Base-by-base conservation (phyloP, 2,329 filamentous ascomycete genomes). In the Aspergillus ochraceus region DNA sequence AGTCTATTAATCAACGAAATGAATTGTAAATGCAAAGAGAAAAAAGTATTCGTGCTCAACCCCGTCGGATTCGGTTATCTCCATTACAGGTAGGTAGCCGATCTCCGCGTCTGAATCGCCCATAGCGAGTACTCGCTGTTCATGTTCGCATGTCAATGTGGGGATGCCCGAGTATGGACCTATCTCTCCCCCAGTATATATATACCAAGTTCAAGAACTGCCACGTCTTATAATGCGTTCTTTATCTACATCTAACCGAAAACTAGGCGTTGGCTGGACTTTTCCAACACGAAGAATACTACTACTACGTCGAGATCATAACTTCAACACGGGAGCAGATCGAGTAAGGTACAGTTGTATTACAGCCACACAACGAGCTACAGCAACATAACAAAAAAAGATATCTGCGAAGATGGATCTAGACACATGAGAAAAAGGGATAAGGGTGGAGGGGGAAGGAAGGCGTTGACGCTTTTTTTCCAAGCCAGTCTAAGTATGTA, bases 261-360 rank as follows among this genome's bases (percentile, higher is more conserved):
- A 8, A 29, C 6, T 29, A 29, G 26, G 26, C 8, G 26, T 1
- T 29, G 9, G 26, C 2, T 29, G 26, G 17, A 19, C 6, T 22
- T 6, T 19, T 4, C 42, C 42, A 19, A 46, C 42, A 24, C 32
- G 12, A 22, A 22, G 17, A 26, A 8, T 6, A 49, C 17, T 30
- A 49, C 2, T 39, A 51, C 39, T 17, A 24, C 12, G 10, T 30
- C n/a, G 30, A 50, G 1, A 19, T 49, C 26, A 50, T 52, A 52
- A 36, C n/a, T 26, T 17, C n/a, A 47, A 26, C 12, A 47, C 26
- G 50, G 20, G 59, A 58, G 46, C 17, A 55, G 42, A 64, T 62
- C 62, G 60, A 64, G 66, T 74, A 74, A 71, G 71, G 64, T 74
- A 71, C 70, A 72, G 73, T 74, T 74, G 72, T 73, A 75, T 75